Evolutionary conservation across 2,329 filamentous ascomycete species (phyloP).

Genomic region (Bisporella sp.): DNA sequence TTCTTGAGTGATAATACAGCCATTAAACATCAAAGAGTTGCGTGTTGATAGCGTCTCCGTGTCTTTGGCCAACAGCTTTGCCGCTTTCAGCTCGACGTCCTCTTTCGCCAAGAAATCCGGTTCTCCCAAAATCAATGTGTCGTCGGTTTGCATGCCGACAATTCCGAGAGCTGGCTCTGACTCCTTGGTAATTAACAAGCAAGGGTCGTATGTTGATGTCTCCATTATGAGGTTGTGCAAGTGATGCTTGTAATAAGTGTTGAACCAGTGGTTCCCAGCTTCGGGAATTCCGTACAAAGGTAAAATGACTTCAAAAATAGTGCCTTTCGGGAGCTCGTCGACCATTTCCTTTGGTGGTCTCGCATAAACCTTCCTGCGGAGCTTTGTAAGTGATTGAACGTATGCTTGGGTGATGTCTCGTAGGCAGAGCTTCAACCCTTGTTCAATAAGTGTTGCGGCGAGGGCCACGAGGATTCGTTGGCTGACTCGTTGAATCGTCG

Average conservation of each 20-base stretch:
- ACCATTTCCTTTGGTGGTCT: not conserved
- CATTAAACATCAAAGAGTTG: no score
- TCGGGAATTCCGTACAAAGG: slow-evolving; percentile 1
- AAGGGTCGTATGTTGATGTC: not conserved
- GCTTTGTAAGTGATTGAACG: not conserved
- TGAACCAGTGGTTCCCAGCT: slow-evolving; percentile 1
- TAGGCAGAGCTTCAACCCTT: not conserved
- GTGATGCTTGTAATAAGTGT: not conserved
- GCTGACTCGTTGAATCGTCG: slow-evolving; percentile 6
- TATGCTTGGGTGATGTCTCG: not conserved
- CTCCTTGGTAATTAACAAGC: not conserved
- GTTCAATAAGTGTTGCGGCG: not conserved
- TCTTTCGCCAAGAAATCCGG: slow-evolving; percentile 5
- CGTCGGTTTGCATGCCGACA: not conserved
- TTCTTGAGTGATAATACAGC: no score
- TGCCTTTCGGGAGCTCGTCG: not conserved
- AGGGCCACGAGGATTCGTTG: slow-evolving; percentile 1
- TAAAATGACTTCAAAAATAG: not conserved
- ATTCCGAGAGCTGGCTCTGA: not conserved
- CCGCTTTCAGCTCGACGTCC: not conserved
- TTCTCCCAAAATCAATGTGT: not conserved
- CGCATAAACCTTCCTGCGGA: not conserved
- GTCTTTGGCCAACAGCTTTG: not conserved
- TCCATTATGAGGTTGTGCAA: not conserved
- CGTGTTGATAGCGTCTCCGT: no score